Conservation (phyloP, 352 stramenopile species). For the Phytophthora podocarpi region DNA sequence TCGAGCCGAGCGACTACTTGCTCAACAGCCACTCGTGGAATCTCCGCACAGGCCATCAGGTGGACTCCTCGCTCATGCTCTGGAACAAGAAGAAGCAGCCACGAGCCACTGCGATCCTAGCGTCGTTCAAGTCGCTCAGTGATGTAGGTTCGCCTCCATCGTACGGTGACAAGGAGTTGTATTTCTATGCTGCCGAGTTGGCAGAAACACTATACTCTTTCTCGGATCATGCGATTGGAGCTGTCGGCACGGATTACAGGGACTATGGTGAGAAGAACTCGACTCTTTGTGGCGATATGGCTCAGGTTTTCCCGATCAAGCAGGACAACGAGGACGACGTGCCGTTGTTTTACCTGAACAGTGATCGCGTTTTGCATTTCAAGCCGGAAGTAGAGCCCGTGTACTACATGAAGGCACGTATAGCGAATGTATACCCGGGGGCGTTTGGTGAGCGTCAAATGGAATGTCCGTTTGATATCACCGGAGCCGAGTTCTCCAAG, state of each 20-base stretch:
- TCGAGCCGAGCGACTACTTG: slow-evolving; percentile 40
- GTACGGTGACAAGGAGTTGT: slow-evolving; percentile 61
- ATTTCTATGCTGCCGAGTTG: slow-evolving; percentile 58
- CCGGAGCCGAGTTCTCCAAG: slow-evolving; percentile 28
- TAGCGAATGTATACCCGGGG: slow-evolving; percentile 45
- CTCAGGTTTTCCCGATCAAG: slow-evolving; percentile 29
- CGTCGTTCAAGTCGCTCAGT: slow-evolving; percentile 39
- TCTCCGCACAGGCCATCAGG: slow-evolving; percentile 48
- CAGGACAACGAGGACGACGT: slow-evolving; percentile 16
- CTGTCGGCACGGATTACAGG: slow-evolving; percentile 22
- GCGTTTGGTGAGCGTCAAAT: slow-evolving; percentile 43
- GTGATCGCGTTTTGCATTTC: slow-evolving; percentile 50
- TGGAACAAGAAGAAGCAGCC: slow-evolving; percentile 57
- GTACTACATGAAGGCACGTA: slow-evolving; percentile 47
- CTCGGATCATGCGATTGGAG: slow-evolving; percentile 42
- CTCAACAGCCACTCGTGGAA: slow-evolving; percentile 54
- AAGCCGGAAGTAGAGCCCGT: slow-evolving; percentile 36
- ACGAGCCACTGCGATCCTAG: slow-evolving; percentile 52
- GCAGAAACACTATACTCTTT: slow-evolving; percentile 55
- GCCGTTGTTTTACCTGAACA: slow-evolving; percentile 59
- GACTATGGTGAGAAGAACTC: slow-evolving; percentile 31
- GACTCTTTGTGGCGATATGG: slow-evolving; percentile 31
- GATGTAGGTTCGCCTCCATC: slow-evolving; percentile 33
- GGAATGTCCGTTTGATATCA: slow-evolving; percentile 59
- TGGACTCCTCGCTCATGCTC: slow-evolving; percentile 59